phyloP scores from a whole-genome alignment of 768 basidiomycete genomes.

The Mycena galericulata region DNA sequence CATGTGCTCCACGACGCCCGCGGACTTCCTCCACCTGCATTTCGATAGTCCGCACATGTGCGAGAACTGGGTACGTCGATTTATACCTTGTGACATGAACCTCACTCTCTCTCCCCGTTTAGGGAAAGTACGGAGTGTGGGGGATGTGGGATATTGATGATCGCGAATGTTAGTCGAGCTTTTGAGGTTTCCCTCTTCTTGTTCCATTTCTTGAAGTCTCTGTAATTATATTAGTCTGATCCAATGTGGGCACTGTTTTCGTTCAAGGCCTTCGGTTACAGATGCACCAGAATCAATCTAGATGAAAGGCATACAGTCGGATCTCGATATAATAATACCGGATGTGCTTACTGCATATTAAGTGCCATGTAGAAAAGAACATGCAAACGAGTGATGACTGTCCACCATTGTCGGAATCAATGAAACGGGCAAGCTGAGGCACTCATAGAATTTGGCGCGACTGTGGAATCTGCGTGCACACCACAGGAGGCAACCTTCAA shows the following conservation, averaged over 20 bases:
- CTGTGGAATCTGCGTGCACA: no score
- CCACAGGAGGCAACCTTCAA: no score
- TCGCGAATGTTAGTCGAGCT: constrained; percentile 26
- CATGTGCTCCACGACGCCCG: constrained; percentile 49
- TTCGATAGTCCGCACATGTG: constrained; percentile 41
- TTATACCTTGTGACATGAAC: constrained; percentile 13
- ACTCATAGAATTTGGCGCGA: no score
- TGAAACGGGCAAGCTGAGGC: no score
- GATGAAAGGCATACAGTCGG: not conserved
- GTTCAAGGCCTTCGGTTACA: no score
- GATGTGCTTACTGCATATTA: constrained; percentile 6
- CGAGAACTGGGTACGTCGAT: constrained; percentile 34
- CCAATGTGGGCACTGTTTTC: no score
- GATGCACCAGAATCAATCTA: constrained; percentile 4
- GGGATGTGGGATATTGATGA: constrained; percentile 40
- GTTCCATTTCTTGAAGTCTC: no score
- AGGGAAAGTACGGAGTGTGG: constrained; percentile 23
- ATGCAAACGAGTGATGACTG: not conserved
- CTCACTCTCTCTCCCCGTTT: not conserved
- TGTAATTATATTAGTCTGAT: no score
- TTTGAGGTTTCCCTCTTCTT: not conserved
- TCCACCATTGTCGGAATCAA: not conserved
- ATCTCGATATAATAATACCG: no score
- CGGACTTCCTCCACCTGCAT: constrained; percentile 38
- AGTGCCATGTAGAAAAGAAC: constrained; percentile 15